These are phyloP conservation scores for Xerocomellus chrysenteron DNA, from an alignment of 768 basidiomycete genomes.

Conservation along the genomic window DNA sequence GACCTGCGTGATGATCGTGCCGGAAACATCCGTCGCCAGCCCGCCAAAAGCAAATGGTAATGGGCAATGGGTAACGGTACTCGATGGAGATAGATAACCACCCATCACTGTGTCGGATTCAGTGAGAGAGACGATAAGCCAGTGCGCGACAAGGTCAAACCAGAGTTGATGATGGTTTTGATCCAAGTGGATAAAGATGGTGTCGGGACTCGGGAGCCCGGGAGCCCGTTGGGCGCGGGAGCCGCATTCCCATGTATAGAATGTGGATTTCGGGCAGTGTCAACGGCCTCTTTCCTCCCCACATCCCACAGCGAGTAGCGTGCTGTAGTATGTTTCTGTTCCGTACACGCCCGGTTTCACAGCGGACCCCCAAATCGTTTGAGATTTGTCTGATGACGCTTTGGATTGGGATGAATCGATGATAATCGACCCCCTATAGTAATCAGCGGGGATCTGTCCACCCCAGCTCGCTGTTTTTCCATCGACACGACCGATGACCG, in stretches of 20 bases:
- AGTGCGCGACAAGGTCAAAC: background rate
- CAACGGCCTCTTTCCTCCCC: background rate
- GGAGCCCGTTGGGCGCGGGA: too few species aligned
- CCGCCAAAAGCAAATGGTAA: background rate
- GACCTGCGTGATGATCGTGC: conserved; percentile 12
- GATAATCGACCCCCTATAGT: background rate
- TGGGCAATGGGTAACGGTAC: conserved; percentile 1
- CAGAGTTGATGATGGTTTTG: background rate
- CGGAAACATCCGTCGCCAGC: background rate
- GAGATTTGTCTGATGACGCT: conserved; percentile 24
- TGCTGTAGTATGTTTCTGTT: background rate
- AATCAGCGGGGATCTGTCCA: conserved; percentile 13
- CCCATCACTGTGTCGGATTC: background rate
- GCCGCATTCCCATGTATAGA: background rate
- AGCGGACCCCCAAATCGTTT: conserved; percentile 12
- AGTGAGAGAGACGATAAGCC: background rate
- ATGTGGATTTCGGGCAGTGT: background rate
- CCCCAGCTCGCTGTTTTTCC: background rate
- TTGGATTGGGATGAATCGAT: background rate
- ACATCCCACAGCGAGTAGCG: background rate
- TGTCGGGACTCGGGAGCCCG: conserved; percentile 11
- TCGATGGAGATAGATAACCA: conserved; percentile 8
- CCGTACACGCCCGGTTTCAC: conserved; percentile 2
- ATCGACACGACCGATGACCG: background rate
- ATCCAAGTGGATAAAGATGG: background rate